These are phyloP conservation scores for Aspergillus pseudoviridinutans DNA, from an alignment of 2,329 filamentous ascomycete species.

Conservation along the genomic window DNA sequence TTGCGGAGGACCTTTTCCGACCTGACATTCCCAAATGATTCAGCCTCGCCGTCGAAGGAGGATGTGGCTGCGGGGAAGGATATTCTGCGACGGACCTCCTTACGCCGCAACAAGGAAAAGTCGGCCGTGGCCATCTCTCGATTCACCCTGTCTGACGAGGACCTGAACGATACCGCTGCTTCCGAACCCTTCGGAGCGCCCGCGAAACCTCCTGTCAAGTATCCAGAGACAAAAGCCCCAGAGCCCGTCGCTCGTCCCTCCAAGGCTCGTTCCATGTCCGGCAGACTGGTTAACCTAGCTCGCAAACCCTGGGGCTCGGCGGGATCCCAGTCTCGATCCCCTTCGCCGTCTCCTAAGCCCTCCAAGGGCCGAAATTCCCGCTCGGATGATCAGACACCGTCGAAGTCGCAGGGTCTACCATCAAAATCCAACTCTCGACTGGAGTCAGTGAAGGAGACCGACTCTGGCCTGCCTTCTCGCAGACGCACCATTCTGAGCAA, in stretches of 20 bases:
- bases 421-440: conserved; percentile 15
- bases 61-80: conserved; percentile 39
- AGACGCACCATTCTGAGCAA: conserved; percentile 33
- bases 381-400: conserved; percentile 28
- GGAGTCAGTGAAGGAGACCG: conserved; percentile 16
- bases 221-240: conserved; percentile 6
- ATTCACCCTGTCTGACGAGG: conserved; percentile 37
- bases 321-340: conserved; percentile 42
- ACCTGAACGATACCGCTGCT: conserved; percentile 25
- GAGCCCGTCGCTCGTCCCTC: conserved; percentile 33
- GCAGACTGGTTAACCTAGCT: conserved; percentile 48
- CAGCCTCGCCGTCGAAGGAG: conserved; percentile 35
- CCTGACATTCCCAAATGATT: conserved; percentile 40
- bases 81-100: conserved; percentile 39
- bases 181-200: conserved; percentile 16
- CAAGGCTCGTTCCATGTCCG: conserved; percentile 47
- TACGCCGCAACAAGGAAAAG: conserved; percentile 31
- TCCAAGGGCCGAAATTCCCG: conserved; percentile 20
- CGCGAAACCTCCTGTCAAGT: background rate
- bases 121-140: conserved; percentile 28
- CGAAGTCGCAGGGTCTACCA: conserved; percentile 12
- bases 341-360: conserved; percentile 40
- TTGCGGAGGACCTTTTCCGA: conserved; percentile 51
- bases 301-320: conserved; percentile 48
- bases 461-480: conserved; percentile 19